Conservation (phyloP, 768 basidiomycete species). For the Coprinellus micaceus region DNA sequence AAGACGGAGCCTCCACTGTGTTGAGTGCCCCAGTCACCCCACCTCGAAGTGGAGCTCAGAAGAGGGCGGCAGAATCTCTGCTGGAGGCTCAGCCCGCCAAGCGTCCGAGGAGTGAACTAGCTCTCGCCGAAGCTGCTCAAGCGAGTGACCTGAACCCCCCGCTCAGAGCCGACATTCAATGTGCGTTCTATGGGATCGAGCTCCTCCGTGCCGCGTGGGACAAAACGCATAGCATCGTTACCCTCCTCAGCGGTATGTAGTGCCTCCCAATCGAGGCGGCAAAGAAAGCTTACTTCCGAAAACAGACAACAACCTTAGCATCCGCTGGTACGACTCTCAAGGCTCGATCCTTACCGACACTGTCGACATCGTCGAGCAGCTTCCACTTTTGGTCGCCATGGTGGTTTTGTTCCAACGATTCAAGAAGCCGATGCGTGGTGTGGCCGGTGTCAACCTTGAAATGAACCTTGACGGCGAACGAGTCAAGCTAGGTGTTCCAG, state of each 20-base stretch:
- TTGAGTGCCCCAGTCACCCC: not conserved
- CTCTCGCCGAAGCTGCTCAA: not conserved
- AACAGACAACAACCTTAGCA: not conserved
- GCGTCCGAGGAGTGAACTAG: not conserved
- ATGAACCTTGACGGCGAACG: not conserved
- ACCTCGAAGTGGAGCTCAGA: not conserved
- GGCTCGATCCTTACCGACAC: not conserved
- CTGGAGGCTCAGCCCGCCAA: too few relatives aligned
- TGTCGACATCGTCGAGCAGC: not conserved
- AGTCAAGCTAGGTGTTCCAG: not conserved
- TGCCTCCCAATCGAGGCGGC: too few relatives aligned
- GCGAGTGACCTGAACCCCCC: not conserved
- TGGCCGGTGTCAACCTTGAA: not conserved
- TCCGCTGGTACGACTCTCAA: conserved; percentile 2
- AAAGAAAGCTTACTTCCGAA: not conserved
- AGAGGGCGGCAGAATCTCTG: not conserved
- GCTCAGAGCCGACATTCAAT: not conserved
- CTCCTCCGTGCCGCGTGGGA: not conserved
- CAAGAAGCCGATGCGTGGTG: not conserved
- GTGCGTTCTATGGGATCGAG: not conserved
- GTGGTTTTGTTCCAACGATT: not conserved
- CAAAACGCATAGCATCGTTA: not conserved
- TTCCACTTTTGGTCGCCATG: not conserved
- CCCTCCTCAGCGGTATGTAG: not conserved
- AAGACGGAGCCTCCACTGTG: not conserved